Evolutionary conservation across 176 grass and related monocot genomes (phyloP).

Genomic region (Thalia dealbata): DNA sequence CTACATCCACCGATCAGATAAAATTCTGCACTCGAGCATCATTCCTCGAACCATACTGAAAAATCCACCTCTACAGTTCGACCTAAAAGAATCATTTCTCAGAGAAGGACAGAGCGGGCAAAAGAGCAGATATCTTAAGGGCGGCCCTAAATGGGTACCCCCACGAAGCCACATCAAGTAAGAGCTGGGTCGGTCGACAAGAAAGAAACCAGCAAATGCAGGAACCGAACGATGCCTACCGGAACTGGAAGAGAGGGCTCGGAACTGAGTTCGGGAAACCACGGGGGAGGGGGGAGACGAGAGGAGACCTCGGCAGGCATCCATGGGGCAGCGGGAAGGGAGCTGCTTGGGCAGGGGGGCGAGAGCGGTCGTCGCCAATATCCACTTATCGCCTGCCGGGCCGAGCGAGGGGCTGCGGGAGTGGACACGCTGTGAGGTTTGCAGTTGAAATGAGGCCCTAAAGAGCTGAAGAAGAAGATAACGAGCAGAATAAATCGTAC

Average conservation of each 20-base stretch:
- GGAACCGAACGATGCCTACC: background rate
- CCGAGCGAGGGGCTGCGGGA: background rate
- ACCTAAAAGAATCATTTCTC: background rate
- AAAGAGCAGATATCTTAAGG: background rate
- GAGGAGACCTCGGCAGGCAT: background rate
- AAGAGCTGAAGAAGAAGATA: no score
- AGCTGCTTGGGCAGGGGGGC: background rate
- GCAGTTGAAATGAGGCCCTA: background rate
- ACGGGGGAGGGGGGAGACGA: background rate
- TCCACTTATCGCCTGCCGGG: background rate
- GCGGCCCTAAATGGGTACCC: background rate
- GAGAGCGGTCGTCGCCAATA: background rate
- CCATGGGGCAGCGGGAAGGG: background rate
- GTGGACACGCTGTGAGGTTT: background rate
- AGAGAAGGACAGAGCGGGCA: background rate
- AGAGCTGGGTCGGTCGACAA: background rate
- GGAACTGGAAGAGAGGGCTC: background rate
- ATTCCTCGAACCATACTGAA: no score
- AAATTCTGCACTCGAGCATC: background rate
- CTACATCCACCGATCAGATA: background rate
- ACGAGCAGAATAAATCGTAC: no score
- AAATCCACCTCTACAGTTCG: background rate
- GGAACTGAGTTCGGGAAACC: background rate
- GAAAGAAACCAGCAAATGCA: background rate
- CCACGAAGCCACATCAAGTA: background rate